Base-by-base conservation (phyloP, 148 eudicot species). In the Rhododendron henanense region DNA sequence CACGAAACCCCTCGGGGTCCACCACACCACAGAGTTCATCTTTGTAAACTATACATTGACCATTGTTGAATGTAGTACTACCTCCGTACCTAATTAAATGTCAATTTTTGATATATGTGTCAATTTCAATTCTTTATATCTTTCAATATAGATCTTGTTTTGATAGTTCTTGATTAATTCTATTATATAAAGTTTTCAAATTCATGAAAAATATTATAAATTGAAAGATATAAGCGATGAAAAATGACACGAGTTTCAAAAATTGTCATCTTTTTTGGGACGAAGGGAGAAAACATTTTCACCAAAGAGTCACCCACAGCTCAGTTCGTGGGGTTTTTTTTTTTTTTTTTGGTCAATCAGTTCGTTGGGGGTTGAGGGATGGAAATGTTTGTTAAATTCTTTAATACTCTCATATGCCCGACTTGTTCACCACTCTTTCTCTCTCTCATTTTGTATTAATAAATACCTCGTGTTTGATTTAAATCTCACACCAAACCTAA, bases 361-460 rank as follows among this genome's bases (percentile, higher is more conserved):
- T 31, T 88, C 79, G 92, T 74, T 90, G 89, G 92, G 45, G 44
- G 90, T 90, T 90, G 92, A 90, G 89, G 83, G 83, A 80, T 83
- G 14, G 78, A 86, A 84, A 57, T 50, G 71, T 69, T 55, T 65
- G 53, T 82, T 87, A 37, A 37, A 69, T 75, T 25, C 67, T 39
- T 19, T 83, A 71, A 31, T 71, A 31, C 41, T 65, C 28, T 33
- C 76, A 71, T 83, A 39, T 85, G 86, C 47, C 55, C 79, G 44
- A 77, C 67, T 88, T 83, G 63, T 10, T 33, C 63, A 39, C 45
- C 25, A 6, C 71, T 53, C 57, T 85, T 85, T 69, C 84, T 82
- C 78, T 75, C 13, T 48, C 50, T 31, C 8, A 6, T 9, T 50
- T 9, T 50, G 11, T 51, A 39, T 1, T 65, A 47, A 35, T 31